Base-by-base conservation (phyloP, 768 basidiomycete species). In the Phylloporus rhodoxanthus region DNA sequence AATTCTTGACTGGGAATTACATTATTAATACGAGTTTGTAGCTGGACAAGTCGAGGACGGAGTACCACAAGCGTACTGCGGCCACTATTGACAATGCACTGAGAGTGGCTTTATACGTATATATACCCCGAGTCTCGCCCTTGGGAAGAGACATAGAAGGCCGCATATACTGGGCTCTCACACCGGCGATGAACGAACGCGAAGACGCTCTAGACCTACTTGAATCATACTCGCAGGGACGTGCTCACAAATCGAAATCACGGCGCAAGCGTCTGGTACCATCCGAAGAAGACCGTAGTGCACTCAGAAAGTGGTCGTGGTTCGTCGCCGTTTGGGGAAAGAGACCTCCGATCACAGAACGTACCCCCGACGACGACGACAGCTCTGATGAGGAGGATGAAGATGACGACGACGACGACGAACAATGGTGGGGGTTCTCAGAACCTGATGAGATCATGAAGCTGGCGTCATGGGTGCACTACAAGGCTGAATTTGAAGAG, bases 391-490 rank as follows among this genome's bases (percentile, higher is more conserved):
- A 40, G 6, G 70, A 67, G 11, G 46, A 50, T 15, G 64, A 63
- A 1, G 51, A 51, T 0, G 49, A 52, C 2, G 62, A 56, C 0
- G 70, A 68, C 0, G 55, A 58, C 0, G 75, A 58, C 5, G 77
- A 81, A 46, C 70, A 68, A n/a, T 91, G 88, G 88, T 89, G 87
- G 85, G 84, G 76, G 11, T 82, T 90, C 66, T 77, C 74, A 70
- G 73, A 85, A 8, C 78, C 81, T 1, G 68, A 68, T 32, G 85
- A 89, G 51, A 81, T 91, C 50, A 60, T 66, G 45, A 82, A 79
- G 60, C 65, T 89, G 19, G 79, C 80, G 2, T 75, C 81, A 44
- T 90, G 85, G 84, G 68, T 87, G 28, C 69, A 72, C 36, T 69
- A 74, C 57, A 78, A 77, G 61, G 69, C 73, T 43, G 72, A 67